A percentile compares a stretch with the other conserved stretches of the same genome.
phyloP scores from a whole-genome alignment of 306 rosid genomes.

The Potentilla sterilis region DNA sequence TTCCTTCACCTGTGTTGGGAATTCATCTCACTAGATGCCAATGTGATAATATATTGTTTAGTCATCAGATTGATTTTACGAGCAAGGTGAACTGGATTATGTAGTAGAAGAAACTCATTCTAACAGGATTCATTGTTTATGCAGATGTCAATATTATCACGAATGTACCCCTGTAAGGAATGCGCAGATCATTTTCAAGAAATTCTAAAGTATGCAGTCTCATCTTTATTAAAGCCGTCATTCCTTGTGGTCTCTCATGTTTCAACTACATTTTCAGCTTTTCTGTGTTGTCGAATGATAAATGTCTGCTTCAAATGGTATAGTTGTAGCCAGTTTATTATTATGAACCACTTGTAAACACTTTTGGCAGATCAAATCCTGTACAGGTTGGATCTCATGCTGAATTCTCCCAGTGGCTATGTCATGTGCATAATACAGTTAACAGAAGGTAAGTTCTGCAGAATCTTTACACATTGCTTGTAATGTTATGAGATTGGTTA shows the following conservation, averaged over 20 bases:
- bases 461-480: background rate
- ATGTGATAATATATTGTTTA: too few relatives aligned
- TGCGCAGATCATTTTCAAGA: conserved; percentile 92
- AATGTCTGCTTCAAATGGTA: too few relatives aligned
- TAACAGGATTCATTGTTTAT: background rate
- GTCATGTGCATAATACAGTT: conserved; percentile 80
- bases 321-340: too few relatives aligned
- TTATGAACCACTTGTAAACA: background rate
- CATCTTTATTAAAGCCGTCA: conserved; percentile 7
- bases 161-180: conserved; percentile 86
- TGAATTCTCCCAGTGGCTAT: conserved; percentile 74
- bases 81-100: too few relatives aligned
- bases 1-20: too few relatives aligned
- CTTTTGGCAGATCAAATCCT: conserved; percentile 72
- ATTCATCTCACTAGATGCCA: too few relatives aligned
- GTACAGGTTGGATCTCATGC: conserved; percentile 73
- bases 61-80: too few relatives aligned
- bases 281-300: background rate
- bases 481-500: background rate
- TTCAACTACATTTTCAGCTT: background rate
- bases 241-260: background rate
- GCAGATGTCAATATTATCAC: conserved; percentile 76
- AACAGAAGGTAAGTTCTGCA: conserved; percentile 56
- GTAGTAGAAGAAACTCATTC: too few relatives aligned
- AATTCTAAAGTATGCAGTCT: conserved; percentile 59